These are phyloP conservation scores for Oidiodendron maius DNA, from an alignment of 495 filamentous ascomycete genomes.

Conservation along the genomic window DNA sequence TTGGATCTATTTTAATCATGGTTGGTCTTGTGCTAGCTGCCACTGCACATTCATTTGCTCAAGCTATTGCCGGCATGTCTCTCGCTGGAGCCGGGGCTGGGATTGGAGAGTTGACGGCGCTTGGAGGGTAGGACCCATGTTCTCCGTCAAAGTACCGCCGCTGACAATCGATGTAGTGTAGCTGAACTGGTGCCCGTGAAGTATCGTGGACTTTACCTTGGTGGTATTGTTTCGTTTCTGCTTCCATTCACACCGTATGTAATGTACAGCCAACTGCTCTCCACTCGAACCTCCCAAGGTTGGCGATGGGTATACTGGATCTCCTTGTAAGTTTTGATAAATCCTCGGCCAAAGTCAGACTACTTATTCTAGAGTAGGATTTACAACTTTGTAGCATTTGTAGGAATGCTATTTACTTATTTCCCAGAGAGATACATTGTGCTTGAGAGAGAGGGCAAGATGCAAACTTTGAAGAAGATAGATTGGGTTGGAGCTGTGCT, in stretches of 20 bases:
- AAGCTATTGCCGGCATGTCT: conserved; percentile 2
- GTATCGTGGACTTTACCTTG: conserved; percentile 3
- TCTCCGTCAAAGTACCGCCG: background rate
- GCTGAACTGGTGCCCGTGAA: conserved; percentile 7
- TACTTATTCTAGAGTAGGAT: background rate
- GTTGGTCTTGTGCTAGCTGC: conserved; percentile 1
- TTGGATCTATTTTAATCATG: background rate
- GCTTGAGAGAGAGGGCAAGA: background rate
- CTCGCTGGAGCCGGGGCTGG: conserved; percentile 4
- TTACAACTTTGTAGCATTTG: conserved; percentile 1
- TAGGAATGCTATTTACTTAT: conserved; percentile 1
- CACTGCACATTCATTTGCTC: conserved; percentile 1
- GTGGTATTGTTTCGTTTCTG: background rate
- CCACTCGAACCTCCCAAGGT: background rate
- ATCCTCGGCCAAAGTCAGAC: background rate
- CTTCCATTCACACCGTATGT: conserved; percentile 4
- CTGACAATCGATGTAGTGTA: background rate
- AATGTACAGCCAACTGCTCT: conserved; percentile 2
- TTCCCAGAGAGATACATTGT: background rate
- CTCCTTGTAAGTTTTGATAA: conserved; percentile 1
- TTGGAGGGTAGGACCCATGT: background rate
- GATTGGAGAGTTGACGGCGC: conserved; percentile 4
- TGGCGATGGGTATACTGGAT: conserved; percentile 5
- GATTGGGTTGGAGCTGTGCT: conserved; percentile 4
- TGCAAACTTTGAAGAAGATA: conserved; percentile 4